phyloP scores from a whole-genome alignment of 2,329 filamentous ascomycete genomes.

The Epichloe festucae region DNA sequence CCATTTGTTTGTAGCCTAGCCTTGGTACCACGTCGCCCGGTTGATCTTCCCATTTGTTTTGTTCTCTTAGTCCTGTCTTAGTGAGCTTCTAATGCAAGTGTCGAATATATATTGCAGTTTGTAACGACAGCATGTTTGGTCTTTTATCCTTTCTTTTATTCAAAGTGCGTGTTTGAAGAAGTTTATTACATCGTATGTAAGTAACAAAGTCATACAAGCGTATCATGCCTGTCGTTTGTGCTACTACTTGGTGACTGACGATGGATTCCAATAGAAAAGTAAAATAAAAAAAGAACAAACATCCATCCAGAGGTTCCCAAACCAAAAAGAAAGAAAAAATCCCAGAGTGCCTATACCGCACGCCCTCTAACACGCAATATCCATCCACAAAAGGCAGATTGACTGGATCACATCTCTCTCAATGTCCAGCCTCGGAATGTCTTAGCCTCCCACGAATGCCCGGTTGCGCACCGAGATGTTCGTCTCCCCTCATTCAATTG shows the following conservation, averaged over 20 bases:
- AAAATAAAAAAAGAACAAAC: neutral
- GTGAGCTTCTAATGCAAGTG: constrained; percentile 52
- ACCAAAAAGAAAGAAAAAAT: too few species aligned
- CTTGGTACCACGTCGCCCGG: constrained; percentile 9
- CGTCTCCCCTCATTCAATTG: constrained; percentile 47
- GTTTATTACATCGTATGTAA: too few species aligned
- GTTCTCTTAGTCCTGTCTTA: constrained; percentile 38
- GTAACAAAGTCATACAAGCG: too few species aligned
- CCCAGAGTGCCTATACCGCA: too few species aligned
- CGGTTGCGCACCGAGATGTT: neutral
- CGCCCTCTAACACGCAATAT: too few species aligned
- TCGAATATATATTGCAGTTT: constrained; percentile 29
- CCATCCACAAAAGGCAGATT: neutral
- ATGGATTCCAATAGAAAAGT: neutral
- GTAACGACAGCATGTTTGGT: neutral
- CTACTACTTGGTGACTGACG: neutral
- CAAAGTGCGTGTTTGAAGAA: too few species aligned
- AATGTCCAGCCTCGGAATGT: neutral
- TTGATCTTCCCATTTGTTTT: constrained; percentile 28
- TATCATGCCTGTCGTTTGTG: neutral
- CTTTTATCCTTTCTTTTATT: neutral
- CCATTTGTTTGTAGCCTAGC: constrained; percentile 17
- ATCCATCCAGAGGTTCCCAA: neutral
- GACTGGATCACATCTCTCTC: neutral
- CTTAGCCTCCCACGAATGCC: neutral